Evolutionary conservation across 345 rosid species (phyloP).

Genomic region (Punica granatum): DNA sequence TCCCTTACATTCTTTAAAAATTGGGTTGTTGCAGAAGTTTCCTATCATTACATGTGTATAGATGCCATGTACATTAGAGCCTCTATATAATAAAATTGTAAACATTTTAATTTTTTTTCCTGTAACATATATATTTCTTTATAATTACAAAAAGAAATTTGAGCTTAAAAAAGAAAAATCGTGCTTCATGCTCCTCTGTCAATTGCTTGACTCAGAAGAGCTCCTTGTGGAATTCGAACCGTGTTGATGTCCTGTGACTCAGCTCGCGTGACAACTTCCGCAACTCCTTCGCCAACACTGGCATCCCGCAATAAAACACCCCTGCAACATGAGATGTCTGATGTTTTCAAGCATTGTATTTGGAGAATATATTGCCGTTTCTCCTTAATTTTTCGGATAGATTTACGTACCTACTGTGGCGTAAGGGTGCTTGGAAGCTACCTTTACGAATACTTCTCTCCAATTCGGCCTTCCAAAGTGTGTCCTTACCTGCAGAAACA

Average conservation of each 20-base stretch:
- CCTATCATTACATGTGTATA: not conserved
- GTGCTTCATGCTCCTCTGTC: not conserved
- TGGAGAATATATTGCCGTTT: not conserved
- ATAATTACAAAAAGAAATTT: not conserved
- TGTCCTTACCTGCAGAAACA: constrained; percentile 65
- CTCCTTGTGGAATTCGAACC: constrained; percentile 93
- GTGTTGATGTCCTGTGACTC: constrained; percentile 64
- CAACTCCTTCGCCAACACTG: constrained; percentile 77
- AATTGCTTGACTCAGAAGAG: constrained; percentile 41
- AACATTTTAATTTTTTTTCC: no score
- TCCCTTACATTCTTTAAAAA: not conserved
- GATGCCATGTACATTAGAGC: not conserved
- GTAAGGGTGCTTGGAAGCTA: constrained; percentile 76
- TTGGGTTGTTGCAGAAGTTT: constrained; percentile 1
- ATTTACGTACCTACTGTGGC: constrained; percentile 61
- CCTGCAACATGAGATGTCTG: constrained; percentile 35
- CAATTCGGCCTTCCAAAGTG: constrained; percentile 97
- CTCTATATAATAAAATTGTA: not conserved
- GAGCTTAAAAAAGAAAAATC: not conserved
- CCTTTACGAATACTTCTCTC: constrained; percentile 74
- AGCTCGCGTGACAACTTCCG: constrained; percentile 61
- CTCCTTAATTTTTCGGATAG: not conserved
- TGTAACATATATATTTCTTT: no score
- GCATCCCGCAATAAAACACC: constrained; percentile 91
- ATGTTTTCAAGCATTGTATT: not conserved